Percentiles rank a stretch among this genome's conserved stretches.
Conservation (phyloP, 257 asterid species). For the Rehmannia glutinosa region DNA sequence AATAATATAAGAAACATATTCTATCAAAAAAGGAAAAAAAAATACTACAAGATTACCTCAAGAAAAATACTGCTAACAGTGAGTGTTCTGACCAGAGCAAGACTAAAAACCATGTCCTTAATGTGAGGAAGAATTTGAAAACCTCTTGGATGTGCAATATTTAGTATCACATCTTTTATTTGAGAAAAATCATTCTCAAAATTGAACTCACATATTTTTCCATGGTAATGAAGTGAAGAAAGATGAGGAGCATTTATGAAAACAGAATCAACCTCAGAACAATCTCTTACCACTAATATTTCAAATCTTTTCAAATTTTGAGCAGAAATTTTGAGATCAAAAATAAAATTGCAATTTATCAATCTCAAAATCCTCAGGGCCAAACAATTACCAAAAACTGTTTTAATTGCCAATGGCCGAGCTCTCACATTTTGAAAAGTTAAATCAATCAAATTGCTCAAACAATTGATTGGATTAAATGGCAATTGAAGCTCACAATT, state of each 20-base stretch:
- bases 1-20: too few species aligned
- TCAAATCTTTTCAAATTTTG: neutral
- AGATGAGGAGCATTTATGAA: slow-evolving; percentile 13
- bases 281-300: slow-evolving; percentile 18
- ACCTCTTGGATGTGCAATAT: neutral
- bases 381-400: slow-evolving; percentile 13
- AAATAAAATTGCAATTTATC: neutral
- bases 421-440: slow-evolving; percentile 5
- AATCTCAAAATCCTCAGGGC: neutral
- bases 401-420: neutral
- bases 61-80: too few species aligned
- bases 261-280: neutral
- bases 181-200: neutral
- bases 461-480: neutral
- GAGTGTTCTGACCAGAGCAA: slow-evolving; percentile 6
- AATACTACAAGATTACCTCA: slow-evolving; percentile 23
- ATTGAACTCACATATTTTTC: slow-evolving; percentile 17
- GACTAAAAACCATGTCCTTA: neutral
- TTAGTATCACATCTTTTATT: slow-evolving; percentile 17
- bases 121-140: neutral
- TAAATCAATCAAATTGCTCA: slow-evolving; percentile 9
- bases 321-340: neutral
- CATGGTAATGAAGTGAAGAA: slow-evolving; percentile 16
- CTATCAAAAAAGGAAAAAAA: neutral
- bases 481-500: slow-evolving; percentile 22